Base-by-base conservation (phyloP, 2,329 filamentous ascomycete species). In the Pyricularia sp. region DNA sequence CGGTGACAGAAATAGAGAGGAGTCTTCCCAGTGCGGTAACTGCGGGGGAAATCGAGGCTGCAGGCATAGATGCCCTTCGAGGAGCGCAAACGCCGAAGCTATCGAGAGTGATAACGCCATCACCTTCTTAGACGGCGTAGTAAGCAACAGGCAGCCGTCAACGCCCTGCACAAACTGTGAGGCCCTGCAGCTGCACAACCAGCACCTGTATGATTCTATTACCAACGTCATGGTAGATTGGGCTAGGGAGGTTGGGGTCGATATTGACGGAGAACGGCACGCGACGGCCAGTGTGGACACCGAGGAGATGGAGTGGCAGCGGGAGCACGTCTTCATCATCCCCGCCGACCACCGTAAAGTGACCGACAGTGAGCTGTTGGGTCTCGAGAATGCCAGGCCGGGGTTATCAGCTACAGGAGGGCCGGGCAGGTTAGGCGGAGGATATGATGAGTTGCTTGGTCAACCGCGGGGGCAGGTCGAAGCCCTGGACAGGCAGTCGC, bases 291-390 rank as follows among this genome's bases (percentile, higher is more conserved):
- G n/a, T 7, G 17, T 23, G 31, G 64, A 33, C 12, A 42, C 30
- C 30, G 64, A 65, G 31, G 64, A 65, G 31, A 65, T 65, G 64
- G 64, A 65, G 30, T 65, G 64, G 64, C 64, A 42, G n/a, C 64
- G 64, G 10, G 64, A 65, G 30, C 64, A 65, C 31, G 33, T 65
- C 64, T 65, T 36, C 31, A 23, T 65, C 64, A 65, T 65, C 64
- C 64, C 64, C 3, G 64, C 64, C 64, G 64, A 65, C 31, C 64
- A 65, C 64, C 64, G 64, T 10, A 65, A 65, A 28, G 30, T 65
- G 31, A 65, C 64, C 28, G 64, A 65, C 64, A 42, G 17, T 25
- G 64, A 65, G 64, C n/a, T 65, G 4, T 61, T 61, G 58, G 11
- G 58, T n/a, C 58, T 61, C 4, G 58, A 61, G 23, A 61, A 61